Base-by-base conservation (phyloP, 2,329 filamentous ascomycete genomes). In the Lecanicillium sp. region DNA sequence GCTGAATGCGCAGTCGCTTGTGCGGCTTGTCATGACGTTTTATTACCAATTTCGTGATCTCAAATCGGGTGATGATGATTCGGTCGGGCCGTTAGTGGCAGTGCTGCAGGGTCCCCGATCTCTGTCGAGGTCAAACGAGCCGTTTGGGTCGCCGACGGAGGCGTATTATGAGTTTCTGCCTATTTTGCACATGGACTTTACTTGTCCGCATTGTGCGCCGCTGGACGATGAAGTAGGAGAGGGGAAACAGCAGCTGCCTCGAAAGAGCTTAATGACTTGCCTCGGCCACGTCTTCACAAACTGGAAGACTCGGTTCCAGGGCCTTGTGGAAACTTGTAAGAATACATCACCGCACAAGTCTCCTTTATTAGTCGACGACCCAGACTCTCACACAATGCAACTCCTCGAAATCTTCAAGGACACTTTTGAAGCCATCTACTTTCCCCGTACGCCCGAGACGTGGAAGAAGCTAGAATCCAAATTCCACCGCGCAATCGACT, bases 41-140 rank as follows among this genome's bases (percentile, higher is more conserved):
- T 39, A 38, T 25, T 39, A 42, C 27, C 38, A 48, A 18, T 40
- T 38, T 3, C 39, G 41, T 15, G 37, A 41, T 11, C 33, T 35
- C 3, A 22, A n/a, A n/a, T n/a, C n/a, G n/a, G n/a, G n/a, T n/a
- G n/a, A n/a, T n/a, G n/a, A n/a, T n/a, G n/a, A n/a, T n/a, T n/a
- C n/a, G n/a, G n/a, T n/a, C n/a, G n/a, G n/a, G n/a, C n/a, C n/a
- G n/a, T n/a, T n/a, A n/a, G n/a, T n/a, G n/a, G n/a, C n/a, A n/a
- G n/a, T 34, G 32, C n/a, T 6, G 6, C 16, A 6, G 20, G 14
- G 15, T 19, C 2, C 15, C 4, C 38, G 27, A n/a, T n/a, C n/a
- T 13, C 20, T 40, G 2, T 19, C 25, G 30, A 34, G 30, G 9
- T 28, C 19, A 2, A 40, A 9, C 4, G 25, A 33, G 16, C 19